Evolutionary conservation across 495 filamentous ascomycete genomes (phyloP).

Genomic region (Penicillium cinerascens): DNA sequence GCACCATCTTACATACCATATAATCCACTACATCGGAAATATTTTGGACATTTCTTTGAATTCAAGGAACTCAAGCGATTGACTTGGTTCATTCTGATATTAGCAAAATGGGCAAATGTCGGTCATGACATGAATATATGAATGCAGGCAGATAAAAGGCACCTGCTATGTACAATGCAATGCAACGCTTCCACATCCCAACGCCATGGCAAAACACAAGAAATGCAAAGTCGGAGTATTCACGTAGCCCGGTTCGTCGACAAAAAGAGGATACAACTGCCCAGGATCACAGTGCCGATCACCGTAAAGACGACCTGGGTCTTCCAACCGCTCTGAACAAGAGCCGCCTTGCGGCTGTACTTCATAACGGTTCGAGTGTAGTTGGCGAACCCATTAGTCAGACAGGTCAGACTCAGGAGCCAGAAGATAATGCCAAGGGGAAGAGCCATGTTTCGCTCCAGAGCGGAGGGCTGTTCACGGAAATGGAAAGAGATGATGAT

Average conservation of each 20-base stretch:
- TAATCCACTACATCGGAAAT: background rate
- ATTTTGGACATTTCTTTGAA: background rate
- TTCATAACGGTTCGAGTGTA: conserved; percentile 85
- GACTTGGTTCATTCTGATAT: background rate
- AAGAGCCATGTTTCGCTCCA: conserved; percentile 72
- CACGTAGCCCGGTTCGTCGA: conserved; percentile 44
- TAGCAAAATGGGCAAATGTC: background rate
- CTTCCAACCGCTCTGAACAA: conserved; percentile 93
- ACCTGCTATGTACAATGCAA: conserved; percentile 5
- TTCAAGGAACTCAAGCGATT: background rate
- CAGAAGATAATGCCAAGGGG: conserved; percentile 90
- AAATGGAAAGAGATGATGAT: conserved; percentile 94
- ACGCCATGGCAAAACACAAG: background rate
- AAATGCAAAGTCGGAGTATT: background rate
- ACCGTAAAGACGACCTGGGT: conserved; percentile 77
- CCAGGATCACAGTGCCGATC: conserved; percentile 76
- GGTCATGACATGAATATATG: background rate
- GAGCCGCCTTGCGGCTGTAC: conserved; percentile 70
- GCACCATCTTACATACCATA: background rate
- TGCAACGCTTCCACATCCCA: conserved; percentile 5
- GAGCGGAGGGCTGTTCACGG: conserved; percentile 59
- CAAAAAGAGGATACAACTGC: conserved; percentile 67
- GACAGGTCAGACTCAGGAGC: conserved; percentile 69
- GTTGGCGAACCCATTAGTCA: conserved; percentile 75
- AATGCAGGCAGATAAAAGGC: background rate